These are phyloP conservation scores for Petunia hybrid DNA, from an alignment of 305 asterid genomes.

Conservation along the genomic window DNA sequence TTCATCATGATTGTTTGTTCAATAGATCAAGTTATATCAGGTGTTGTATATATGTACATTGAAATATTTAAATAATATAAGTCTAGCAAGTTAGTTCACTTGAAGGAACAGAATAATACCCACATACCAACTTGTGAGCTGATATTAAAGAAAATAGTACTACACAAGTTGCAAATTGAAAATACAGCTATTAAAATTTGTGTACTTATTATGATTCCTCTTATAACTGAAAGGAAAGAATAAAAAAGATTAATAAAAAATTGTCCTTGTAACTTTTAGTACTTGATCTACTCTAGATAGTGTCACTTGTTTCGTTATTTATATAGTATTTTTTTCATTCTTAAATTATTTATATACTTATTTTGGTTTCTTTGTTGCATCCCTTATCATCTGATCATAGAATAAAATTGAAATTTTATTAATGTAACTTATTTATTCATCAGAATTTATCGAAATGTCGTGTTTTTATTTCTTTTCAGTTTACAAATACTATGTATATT, in stretches of 20 bases:
- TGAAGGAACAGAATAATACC: background rate
- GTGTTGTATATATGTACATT: background rate
- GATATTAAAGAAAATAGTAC: background rate
- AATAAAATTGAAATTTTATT: too few species aligned
- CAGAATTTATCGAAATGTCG: background rate
- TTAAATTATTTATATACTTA: too few species aligned
- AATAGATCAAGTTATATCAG: background rate
- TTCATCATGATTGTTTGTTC: background rate
- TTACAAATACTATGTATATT: background rate
- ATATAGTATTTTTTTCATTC: too few species aligned
- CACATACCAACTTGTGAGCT: background rate
- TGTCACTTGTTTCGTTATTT: too few species aligned
- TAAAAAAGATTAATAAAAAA: too few species aligned
- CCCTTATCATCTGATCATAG: too few species aligned
- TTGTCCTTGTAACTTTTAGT: too few species aligned
- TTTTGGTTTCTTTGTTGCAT: too few species aligned
- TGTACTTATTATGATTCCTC: background rate
- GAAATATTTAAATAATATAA: too few species aligned
- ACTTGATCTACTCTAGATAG: too few species aligned
- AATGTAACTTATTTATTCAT: too few species aligned
- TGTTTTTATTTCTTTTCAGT: constrained; percentile 3
- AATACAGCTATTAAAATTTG: background rate
- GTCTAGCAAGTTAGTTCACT: too few species aligned
- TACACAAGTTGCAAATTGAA: background rate
- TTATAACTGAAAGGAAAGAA: background rate